Evolutionary conservation across 1,284 basidiomycete species (phyloP).

Genomic region (Heterobasidion occidentale): DNA sequence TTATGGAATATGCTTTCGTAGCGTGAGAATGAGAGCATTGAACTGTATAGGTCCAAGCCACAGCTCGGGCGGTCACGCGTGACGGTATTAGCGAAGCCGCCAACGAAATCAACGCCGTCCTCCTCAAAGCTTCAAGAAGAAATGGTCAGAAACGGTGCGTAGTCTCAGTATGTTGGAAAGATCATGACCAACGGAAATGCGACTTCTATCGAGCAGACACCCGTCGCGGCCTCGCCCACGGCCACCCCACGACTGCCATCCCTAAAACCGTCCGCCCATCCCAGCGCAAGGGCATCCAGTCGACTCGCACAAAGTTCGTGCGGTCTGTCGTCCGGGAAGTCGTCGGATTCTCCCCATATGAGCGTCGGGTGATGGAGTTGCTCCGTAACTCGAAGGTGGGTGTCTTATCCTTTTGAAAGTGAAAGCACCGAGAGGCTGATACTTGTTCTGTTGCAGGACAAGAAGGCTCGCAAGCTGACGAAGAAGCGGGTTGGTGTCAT

Average conservation of each 20-base stretch:
- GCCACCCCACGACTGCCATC: conserved; percentile 88
- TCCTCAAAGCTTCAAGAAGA: conserved; percentile 49
- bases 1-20: neutral
- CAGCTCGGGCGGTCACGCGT: conserved; percentile 19
- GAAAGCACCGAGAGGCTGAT: neutral
- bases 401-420: conserved; percentile 6
- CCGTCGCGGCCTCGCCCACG: conserved; percentile 87
- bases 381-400: conserved; percentile 96
- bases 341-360: conserved; percentile 97
- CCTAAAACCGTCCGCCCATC: conserved; percentile 75
- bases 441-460: conserved; percentile 58
- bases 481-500: conserved; percentile 84
- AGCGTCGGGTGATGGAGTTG: conserved; percentile 98
- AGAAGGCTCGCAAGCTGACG: conserved; percentile 96
- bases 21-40: conserved; percentile 5
- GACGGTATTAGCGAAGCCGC: neutral
- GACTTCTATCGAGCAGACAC: conserved; percentile 50
- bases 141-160: conserved; percentile 64
- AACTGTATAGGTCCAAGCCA: conserved; percentile 42
- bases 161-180: neutral
- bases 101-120: conserved; percentile 23
- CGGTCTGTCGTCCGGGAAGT: conserved; percentile 91
- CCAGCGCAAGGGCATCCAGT: conserved; percentile 88
- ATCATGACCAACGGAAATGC: neutral
- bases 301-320: conserved; percentile 85